Evolutionary conservation across 164 flowering plant genomes (phyloP), one percentile per base, ranked within the genome.

Genomic region (Tinospora cordifolia): DNA sequence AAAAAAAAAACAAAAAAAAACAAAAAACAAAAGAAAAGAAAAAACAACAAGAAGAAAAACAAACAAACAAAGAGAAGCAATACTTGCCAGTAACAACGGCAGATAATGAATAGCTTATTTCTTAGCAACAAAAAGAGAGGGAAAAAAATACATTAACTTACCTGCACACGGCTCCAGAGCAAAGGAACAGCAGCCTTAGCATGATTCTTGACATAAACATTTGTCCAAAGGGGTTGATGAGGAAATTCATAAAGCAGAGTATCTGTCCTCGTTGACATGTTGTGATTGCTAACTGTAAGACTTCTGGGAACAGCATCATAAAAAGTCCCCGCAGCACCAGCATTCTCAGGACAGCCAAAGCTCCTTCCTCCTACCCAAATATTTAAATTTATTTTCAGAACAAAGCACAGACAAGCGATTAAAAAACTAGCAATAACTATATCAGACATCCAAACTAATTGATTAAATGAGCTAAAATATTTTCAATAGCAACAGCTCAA

Each of bases 131-230:
- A n/a, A n/a, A n/a, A n/a, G n/a, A n/a, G n/a, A n/a, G n/a, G n/a
- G n/a, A n/a, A n/a, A n/a, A n/a, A n/a, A n/a, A n/a, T n/a, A n/a
- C n/a, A 10, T 72, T 62, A 36, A 69, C 79, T 70, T 40, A 95
- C 99, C 99, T 95, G 99, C n/a, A 92, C 93, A 78, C 99, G 98
- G 79, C 98, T 95, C 99, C 99, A 95, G 36, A 91, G 88, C 83
- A 95, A 77, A 58, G 98, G 99, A 79, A 90, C 96, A 69, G 87
- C 75, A 47, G 92, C 97, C 81, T 86, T 84, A 2, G 97, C 99
- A 73, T 77, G 72, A 79, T 95, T 83, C 77, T 77, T 79, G 51
- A 95, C 82, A 74, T 84, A 86, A 71, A 95, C 87, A 82, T 88
- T 92, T 46, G 99, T 91, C 94, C 89, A 88, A 15, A 88, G 88